Percentiles rank a stretch among this genome's conserved stretches.
These are phyloP conservation scores for Eucalyptus erythrocorys DNA, from an alignment of 345 rosid species.

Conservation along the genomic window DNA sequence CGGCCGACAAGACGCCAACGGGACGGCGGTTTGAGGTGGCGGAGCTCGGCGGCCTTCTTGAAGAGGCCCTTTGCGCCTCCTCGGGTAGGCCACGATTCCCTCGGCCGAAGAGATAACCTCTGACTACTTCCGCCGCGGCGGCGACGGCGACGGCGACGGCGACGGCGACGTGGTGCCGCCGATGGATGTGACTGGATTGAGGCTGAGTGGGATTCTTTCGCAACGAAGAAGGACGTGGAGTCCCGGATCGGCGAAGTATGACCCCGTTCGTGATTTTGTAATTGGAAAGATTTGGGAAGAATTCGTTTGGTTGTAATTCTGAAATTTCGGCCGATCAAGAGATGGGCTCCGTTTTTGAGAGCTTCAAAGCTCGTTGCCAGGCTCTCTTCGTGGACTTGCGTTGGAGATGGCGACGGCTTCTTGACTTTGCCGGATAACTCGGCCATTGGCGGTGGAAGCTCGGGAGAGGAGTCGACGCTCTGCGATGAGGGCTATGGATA, in stretches of 20 bases:
- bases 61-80: background rate
- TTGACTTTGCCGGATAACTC: too few species aligned
- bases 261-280: background rate
- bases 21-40: background rate
- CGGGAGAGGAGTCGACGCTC: background rate
- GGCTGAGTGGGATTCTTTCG: background rate
- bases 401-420: too few species aligned
- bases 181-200: background rate
- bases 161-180: background rate
- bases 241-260: background rate
- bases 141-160: background rate
- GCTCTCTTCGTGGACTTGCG: too few species aligned
- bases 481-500: background rate
- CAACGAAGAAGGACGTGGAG: background rate
- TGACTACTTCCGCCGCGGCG: background rate
- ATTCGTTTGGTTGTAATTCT: background rate
- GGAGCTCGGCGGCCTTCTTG: background rate
- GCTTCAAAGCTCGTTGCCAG: background rate
- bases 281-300: background rate
- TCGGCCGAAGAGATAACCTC: background rate
- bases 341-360: background rate
- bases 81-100: background rate
- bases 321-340: slow-evolving; percentile 26
- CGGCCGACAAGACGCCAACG: background rate
- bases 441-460: too few species aligned